Percentiles rank a stretch among this genome's conserved stretches.
Evolutionary conservation across 2,329 filamentous ascomycete species (phyloP).

Genomic region (Aspergillus quadricinctus): DNA sequence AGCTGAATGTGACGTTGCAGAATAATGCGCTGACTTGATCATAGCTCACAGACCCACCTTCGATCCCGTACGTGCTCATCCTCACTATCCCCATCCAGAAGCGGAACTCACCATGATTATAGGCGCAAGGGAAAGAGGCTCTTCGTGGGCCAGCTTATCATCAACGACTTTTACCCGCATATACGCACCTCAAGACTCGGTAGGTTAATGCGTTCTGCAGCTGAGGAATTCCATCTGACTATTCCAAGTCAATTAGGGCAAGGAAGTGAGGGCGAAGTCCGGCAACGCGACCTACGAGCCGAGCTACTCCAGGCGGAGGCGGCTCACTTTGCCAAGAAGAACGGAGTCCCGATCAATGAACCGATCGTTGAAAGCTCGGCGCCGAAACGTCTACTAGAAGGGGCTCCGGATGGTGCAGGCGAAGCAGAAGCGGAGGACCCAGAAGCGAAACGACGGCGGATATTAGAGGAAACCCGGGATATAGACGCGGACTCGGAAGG

Average conservation of each 20-base stretch:
- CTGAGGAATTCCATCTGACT: slow-evolving; percentile 8
- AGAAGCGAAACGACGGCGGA: slow-evolving; percentile 77
- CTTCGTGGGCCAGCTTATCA: slow-evolving; percentile 92
- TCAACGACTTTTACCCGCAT: slow-evolving; percentile 87
- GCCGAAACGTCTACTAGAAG: slow-evolving; percentile 63
- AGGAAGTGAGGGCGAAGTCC: slow-evolving; percentile 70
- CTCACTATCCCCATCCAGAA: slow-evolving; percentile 19
- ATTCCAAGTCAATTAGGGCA: slow-evolving; percentile 70
- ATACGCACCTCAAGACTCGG: slow-evolving; percentile 88
- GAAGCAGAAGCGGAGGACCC: slow-evolving; percentile 53
- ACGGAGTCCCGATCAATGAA: slow-evolving; percentile 55
- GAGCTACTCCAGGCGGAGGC: slow-evolving; percentile 88
- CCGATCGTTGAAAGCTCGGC: slow-evolving; percentile 33
- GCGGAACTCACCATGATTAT: slow-evolving; percentile 14
- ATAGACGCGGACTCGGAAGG: slow-evolving; percentile 78
- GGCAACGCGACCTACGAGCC: slow-evolving; percentile 74
- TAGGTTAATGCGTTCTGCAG: slow-evolving; percentile 33
- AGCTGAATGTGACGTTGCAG: background rate
- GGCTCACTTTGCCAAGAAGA: slow-evolving; percentile 80
- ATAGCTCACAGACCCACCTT: slow-evolving; percentile 82
- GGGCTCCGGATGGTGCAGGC: slow-evolving; percentile 36
- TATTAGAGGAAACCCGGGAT: slow-evolving; percentile 82
- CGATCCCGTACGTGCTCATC: slow-evolving; percentile 64
- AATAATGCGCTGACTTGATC: slow-evolving; percentile 24
- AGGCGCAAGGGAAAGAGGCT: slow-evolving; percentile 92